Percentiles rank a stretch among this genome's conserved stretches.
These are phyloP conservation scores for Ceriops zippeliana DNA, from an alignment of 345 rosid species.

Conservation along the genomic window DNA sequence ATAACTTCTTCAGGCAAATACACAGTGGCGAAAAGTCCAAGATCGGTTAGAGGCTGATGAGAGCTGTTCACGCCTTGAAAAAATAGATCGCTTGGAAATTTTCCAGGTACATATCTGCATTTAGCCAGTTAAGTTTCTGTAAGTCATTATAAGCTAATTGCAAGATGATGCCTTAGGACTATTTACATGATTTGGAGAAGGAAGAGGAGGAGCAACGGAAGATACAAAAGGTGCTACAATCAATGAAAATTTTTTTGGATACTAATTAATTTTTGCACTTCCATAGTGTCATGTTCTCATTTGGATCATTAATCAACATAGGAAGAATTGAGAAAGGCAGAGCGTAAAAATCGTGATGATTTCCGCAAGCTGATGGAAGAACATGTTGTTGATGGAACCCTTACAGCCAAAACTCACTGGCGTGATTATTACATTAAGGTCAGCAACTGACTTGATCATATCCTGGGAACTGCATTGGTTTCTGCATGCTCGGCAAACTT, in stretches of 20 bases:
- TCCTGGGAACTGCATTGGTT: constrained; percentile 8
- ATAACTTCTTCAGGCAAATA: constrained; percentile 50
- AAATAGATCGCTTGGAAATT: constrained; percentile 77
- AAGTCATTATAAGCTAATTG: constrained; percentile 24
- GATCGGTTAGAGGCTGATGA: constrained; percentile 87
- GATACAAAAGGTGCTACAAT: constrained; percentile 67
- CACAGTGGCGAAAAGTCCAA: constrained; percentile 98
- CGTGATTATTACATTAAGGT: constrained; percentile 84
- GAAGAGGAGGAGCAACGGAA: constrained; percentile 93
- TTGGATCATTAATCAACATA: constrained; percentile 30
- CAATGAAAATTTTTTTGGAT: constrained; percentile 6
- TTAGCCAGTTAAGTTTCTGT: constrained; percentile 1
- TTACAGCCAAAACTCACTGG: constrained; percentile 80
- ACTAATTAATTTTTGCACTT: not conserved
- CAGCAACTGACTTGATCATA: constrained; percentile 12
- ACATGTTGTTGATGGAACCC: constrained; percentile 62
- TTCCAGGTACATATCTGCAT: constrained; percentile 61
- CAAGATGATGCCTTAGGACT: constrained; percentile 54
- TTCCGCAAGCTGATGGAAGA: constrained; percentile 86
- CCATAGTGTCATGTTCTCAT: constrained; percentile 10
- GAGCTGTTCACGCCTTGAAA: constrained; percentile 86
- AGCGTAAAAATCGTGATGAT: constrained; percentile 94
- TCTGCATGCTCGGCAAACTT: not conserved
- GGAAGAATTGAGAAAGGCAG: constrained; percentile 87
- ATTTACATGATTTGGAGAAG: constrained; percentile 69